Evolutionary conservation across 768 basidiomycete genomes (phyloP).

Genomic region (Russula emetica): DNA sequence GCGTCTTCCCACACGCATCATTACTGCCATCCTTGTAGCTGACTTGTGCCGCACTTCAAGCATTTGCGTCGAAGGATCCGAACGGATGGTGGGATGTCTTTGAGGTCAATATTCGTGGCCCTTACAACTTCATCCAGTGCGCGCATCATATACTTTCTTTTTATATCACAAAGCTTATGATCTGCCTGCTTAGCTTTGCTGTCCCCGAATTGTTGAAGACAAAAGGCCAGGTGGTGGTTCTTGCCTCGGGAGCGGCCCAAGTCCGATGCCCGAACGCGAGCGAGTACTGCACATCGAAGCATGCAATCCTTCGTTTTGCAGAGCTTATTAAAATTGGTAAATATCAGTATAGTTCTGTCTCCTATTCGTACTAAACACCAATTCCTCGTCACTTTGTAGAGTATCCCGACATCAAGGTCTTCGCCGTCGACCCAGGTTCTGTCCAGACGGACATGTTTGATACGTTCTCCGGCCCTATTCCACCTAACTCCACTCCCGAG

Average conservation of each 20-base stretch:
- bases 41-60: not conserved
- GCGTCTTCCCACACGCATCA: not conserved
- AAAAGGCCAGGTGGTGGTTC: slow-evolving; percentile 5
- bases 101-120: slow-evolving; percentile 21
- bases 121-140: slow-evolving; percentile 17
- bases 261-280: slow-evolving; percentile 1
- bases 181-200: not conserved
- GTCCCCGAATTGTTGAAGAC: slow-evolving; percentile 15
- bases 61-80: slow-evolving; percentile 11
- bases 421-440: not conserved
- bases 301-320: slow-evolving; percentile 7
- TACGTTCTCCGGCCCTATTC: not conserved
- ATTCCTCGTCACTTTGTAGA: not conserved
- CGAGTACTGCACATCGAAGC: slow-evolving; percentile 19
- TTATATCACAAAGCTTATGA: not conserved
- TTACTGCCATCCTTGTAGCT: not conserved
- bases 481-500: not conserved
- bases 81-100: slow-evolving; percentile 18
- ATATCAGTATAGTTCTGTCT: not conserved
- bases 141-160: not conserved
- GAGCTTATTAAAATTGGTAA: slow-evolving; percentile 19
- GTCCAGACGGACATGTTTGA: not conserved
- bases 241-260: not conserved
- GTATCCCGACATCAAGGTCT: slow-evolving; percentile 12
- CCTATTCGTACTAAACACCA: not conserved